Base-by-base conservation (phyloP, 768 basidiomycete species). In the Coprinellus micaceus region DNA sequence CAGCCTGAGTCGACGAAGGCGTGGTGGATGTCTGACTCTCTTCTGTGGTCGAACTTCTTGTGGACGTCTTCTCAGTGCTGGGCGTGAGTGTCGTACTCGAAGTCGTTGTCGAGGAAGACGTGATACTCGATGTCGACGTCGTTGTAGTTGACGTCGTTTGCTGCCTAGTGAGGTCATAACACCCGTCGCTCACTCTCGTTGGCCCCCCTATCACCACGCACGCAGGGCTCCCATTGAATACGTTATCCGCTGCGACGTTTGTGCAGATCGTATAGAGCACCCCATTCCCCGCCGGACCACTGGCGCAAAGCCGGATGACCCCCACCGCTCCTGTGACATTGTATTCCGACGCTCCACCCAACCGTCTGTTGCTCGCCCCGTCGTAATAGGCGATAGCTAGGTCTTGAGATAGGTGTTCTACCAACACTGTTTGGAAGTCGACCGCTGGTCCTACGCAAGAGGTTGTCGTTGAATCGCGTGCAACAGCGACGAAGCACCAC, bases 371-470 rank as follows among this genome's bases (percentile, higher is more conserved):
- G 25, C 39, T 52, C 39, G 49, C 44, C 15, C 40, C 45, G 45
- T 53, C 53, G 46, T 58, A 58, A 54, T 58, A 58, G 15, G 57
- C 57, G 36, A 58, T 54, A 2, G 57, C 54, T 21, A 58, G 45
- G 21, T 37, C 26, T 30, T 58, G 57, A 25, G 41, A 15, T 19
- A 41, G 25, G 52, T 58, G 56, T 4, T 33, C 50, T 4, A 24
- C 52, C 24, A 54, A 22, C 11, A 39, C 13, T 1, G 15, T 22
- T 25, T 58, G 44, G 21, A 58, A 21, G 33, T 58, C 57, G 6
- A 45, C 39, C n/a, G 53, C 43, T 22, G 15, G 15, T 13, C 15
- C 43, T 10, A 17, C 4, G 43, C 43, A 44, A 10, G 11, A 17
- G 2, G 2, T 2, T 22, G 22, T 22, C 21, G 43, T 44, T 13